Percentiles rank a stretch among this genome's conserved stretches.
These are phyloP conservation scores for Xylaria sp. DNA, from an alignment of 2,329 filamentous ascomycete species.

Conservation along the genomic window DNA sequence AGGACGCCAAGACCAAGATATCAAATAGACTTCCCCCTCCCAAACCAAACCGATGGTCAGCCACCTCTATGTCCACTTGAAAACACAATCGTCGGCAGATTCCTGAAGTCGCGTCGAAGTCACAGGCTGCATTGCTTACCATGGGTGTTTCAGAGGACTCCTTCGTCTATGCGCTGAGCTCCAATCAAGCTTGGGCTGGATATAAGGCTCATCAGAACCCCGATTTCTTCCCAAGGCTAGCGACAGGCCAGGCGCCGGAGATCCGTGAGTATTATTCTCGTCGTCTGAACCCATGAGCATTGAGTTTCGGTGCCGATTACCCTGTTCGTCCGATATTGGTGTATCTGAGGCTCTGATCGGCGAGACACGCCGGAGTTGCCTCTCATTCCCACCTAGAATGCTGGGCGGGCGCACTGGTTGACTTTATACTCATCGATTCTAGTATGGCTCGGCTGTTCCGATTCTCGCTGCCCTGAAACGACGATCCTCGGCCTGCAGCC, in stretches of 20 bases:
- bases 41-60: slow-evolving; percentile 10
- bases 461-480: slow-evolving; percentile 86
- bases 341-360: background rate
- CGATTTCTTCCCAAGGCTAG: slow-evolving; percentile 75
- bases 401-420: slow-evolving; percentile 11
- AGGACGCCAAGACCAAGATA: slow-evolving; percentile 4
- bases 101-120: background rate
- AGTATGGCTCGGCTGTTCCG: slow-evolving; percentile 90
- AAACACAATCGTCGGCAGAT: slow-evolving; percentile 14
- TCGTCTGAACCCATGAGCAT: slow-evolving; percentile 1
- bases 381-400: background rate
- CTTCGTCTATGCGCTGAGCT: slow-evolving; percentile 71
- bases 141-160: slow-evolving; percentile 60
- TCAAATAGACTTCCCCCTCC: background rate
- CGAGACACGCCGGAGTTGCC: background rate
- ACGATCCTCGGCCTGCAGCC: slow-evolving; percentile 81
- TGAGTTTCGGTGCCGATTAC: background rate
- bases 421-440: slow-evolving; percentile 6
- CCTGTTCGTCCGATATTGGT: background rate
- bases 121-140: slow-evolving; percentile 40
- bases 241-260: slow-evolving; percentile 72
- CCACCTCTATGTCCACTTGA: slow-evolving; percentile 4
- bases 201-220: slow-evolving; percentile 74
- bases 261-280: slow-evolving; percentile 60
- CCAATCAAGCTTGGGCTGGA: slow-evolving; percentile 77